Percentiles rank a stretch among this genome's conserved stretches.
Evolutionary conservation across 1,139 yeast genomes (phyloP).

Genomic region (Suhomyces maxii): DNA sequence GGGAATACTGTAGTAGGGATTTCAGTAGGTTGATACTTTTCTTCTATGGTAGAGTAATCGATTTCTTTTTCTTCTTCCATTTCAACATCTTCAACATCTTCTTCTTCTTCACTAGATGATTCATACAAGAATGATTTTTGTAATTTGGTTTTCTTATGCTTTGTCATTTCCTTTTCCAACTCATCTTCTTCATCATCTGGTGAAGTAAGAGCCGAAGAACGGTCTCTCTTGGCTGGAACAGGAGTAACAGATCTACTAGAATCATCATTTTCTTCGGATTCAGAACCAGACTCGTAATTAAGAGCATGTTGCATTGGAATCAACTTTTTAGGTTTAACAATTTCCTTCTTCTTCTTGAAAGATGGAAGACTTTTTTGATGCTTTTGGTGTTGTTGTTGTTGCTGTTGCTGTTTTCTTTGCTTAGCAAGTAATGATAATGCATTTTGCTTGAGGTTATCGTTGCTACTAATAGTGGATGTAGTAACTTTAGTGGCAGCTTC

Average conservation of each 20-base stretch:
- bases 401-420: constrained; percentile 22
- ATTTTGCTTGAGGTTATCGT: constrained; percentile 19
- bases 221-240: constrained; percentile 29
- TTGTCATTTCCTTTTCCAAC: constrained; percentile 19
- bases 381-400: constrained; percentile 35
- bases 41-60: constrained; percentile 33
- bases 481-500: constrained; percentile 26
- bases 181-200: constrained; percentile 33
- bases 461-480: constrained; percentile 17
- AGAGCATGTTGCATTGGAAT: constrained; percentile 76
- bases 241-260: constrained; percentile 47
- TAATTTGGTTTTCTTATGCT: constrained; percentile 17
- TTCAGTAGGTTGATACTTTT: constrained; percentile 45
- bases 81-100: constrained; percentile 10
- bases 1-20: constrained; percentile 55
- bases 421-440: constrained; percentile 32
- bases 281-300: constrained; percentile 50
- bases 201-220: constrained; percentile 11
- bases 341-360: constrained; percentile 39
- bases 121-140: constrained; percentile 30
- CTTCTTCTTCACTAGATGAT: constrained; percentile 8
- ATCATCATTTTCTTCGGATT: constrained; percentile 42
- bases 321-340: constrained; percentile 19
- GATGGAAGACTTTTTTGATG: constrained; percentile 43
- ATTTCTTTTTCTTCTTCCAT: constrained; percentile 14